Evolutionary conservation across 108 stramenopile genomes (phyloP).

Genomic region (Cyclotella distinguenda): DNA sequence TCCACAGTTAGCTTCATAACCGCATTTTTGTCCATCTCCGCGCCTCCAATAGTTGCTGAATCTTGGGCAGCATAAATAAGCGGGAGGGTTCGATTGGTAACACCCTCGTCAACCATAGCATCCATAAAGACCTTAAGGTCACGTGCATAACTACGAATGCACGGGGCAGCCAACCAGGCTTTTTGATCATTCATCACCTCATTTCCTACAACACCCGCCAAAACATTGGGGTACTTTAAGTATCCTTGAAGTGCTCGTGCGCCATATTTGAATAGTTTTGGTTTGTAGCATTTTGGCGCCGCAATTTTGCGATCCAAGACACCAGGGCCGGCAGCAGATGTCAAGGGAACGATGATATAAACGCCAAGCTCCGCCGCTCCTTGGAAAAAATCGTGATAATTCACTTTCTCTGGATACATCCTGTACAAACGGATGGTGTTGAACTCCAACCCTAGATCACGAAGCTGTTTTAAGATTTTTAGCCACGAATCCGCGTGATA

Average conservation of each 20-base stretch:
- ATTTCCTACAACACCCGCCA: constrained; percentile 63
- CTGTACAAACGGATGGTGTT: constrained; percentile 63
- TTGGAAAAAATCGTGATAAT: constrained; percentile 50
- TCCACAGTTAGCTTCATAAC: constrained; percentile 51
- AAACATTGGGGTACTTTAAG: constrained; percentile 51
- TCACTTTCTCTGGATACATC: constrained; percentile 15
- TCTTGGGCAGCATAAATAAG: constrained; percentile 66
- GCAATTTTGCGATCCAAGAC: constrained; percentile 46
- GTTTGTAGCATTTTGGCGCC: constrained; percentile 54
- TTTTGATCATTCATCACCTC: constrained; percentile 63
- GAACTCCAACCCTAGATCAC: constrained; percentile 29
- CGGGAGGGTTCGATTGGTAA: constrained; percentile 25
- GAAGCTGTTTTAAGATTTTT: constrained; percentile 54
- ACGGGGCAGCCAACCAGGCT: constrained; percentile 56
- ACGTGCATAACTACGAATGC: constrained; percentile 48
- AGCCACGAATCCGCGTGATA: constrained; percentile 57
- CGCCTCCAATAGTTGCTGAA: constrained; percentile 37
- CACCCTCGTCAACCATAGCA: constrained; percentile 18
- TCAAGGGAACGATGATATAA: constrained; percentile 68
- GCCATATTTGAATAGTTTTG: constrained; percentile 49
- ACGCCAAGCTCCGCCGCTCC: constrained; percentile 56
- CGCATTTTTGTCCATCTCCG: constrained; percentile 25
- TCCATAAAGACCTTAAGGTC: constrained; percentile 54
- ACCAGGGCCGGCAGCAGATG: constrained; percentile 39
- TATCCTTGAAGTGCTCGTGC: constrained; percentile 23